phyloP scores from a whole-genome alignment of 2,329 filamentous ascomycete species.

The Aureobasidium sp. region DNA sequence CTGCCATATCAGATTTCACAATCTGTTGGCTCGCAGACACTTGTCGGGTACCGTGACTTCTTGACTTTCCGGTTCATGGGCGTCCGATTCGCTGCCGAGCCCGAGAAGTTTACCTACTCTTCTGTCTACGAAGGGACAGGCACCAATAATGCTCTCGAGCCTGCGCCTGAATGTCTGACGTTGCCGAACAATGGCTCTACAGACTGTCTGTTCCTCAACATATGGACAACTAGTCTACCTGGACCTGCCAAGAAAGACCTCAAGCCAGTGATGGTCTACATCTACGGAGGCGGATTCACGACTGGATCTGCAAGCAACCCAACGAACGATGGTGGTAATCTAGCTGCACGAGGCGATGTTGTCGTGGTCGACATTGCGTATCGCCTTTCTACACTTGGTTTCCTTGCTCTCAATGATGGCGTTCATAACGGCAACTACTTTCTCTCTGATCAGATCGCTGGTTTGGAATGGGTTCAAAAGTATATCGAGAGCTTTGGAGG shows the following conservation, averaged over 20 bases:
- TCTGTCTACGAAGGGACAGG: constrained; percentile 15
- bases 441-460: constrained; percentile 42
- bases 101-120: constrained; percentile 19
- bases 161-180: constrained; percentile 18
- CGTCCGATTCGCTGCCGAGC: constrained; percentile 19
- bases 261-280: constrained; percentile 38
- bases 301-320: constrained; percentile 36
- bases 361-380: constrained; percentile 39
- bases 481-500: constrained; percentile 16
- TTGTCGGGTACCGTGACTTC: constrained; percentile 20
- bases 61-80: constrained; percentile 18
- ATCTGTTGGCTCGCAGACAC: constrained; percentile 16
- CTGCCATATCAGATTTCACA: constrained; percentile 18
- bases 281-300: constrained; percentile 32
- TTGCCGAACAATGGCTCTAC: constrained; percentile 18
- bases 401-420: constrained; percentile 32
- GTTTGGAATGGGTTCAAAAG: constrained; percentile 30
- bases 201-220: constrained; percentile 33
- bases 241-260: constrained; percentile 22
- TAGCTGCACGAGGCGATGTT: constrained; percentile 39
- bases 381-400: constrained; percentile 29
- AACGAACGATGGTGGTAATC: constrained; percentile 38
- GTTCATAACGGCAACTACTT: constrained; percentile 43
- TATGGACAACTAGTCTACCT: constrained; percentile 32
- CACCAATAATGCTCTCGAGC: constrained; percentile 15